These are phyloP conservation scores for Hypoxylon sp. DNA, from an alignment of 2,329 filamentous ascomycete species.

Conservation along the genomic window DNA sequence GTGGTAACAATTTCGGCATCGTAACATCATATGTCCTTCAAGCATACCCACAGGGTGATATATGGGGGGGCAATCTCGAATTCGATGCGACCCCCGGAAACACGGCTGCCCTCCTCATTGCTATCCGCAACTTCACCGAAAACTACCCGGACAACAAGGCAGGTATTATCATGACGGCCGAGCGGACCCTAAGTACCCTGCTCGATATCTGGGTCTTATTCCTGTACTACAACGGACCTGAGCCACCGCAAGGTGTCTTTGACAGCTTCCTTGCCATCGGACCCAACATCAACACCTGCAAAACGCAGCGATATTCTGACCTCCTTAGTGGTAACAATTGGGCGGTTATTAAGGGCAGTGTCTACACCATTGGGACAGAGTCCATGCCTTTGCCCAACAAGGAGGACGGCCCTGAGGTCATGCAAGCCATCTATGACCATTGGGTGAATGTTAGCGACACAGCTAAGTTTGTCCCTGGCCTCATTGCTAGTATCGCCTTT, in stretches of 20 bases:
- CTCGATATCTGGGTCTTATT: slow-evolving; percentile 73
- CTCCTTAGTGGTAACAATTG: slow-evolving; percentile 64
- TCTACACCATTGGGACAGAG: slow-evolving; percentile 59
- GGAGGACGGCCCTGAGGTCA: slow-evolving; percentile 50
- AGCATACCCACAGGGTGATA: slow-evolving; percentile 58
- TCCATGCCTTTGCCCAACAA: slow-evolving; percentile 55
- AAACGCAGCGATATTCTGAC: slow-evolving; percentile 64
- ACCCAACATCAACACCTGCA: slow-evolving; percentile 61
- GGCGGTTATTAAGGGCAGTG: slow-evolving; percentile 54
- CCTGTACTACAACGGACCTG: slow-evolving; percentile 73
- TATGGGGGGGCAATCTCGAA: slow-evolving; percentile 62
- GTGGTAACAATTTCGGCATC: slow-evolving; percentile 70
- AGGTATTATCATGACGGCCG: slow-evolving; percentile 70
- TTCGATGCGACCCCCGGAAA: slow-evolving; percentile 55
- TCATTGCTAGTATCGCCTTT: slow-evolving; percentile 57
- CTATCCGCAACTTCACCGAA: slow-evolving; percentile 69
- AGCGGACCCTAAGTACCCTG: slow-evolving; percentile 60
- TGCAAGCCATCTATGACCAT: slow-evolving; percentile 53
- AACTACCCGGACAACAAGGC: slow-evolving; percentile 73
- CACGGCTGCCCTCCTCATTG: slow-evolving; percentile 59
- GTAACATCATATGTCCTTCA: slow-evolving; percentile 63
- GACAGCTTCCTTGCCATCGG: slow-evolving; percentile 67
- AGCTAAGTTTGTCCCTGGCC: slow-evolving; percentile 47
- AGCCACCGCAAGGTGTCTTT: slow-evolving; percentile 68
- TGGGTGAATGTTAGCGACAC: slow-evolving; percentile 55